Base-by-base conservation (phyloP, 805 yeast genomes). In the Tetrapisispora pingtungensis region DNA sequence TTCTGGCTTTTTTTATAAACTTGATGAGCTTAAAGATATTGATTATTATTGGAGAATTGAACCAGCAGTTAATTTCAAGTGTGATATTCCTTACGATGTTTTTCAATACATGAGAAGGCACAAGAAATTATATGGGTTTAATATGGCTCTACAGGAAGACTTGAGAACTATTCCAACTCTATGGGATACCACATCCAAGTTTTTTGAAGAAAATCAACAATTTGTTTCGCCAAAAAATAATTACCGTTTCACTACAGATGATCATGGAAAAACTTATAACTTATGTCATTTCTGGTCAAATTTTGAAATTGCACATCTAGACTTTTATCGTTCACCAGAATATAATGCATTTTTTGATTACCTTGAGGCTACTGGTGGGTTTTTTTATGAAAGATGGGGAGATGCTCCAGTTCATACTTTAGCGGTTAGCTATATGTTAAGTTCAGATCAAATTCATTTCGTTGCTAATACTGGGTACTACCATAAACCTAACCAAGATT, bases 371-470 rank as follows among this genome's bases (percentile, higher is more conserved):
- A 74, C 80, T 15, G 94, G 94, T 58, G 94, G 94, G 13, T 84
- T 84, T 68, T 84, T 81, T 67, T 84, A 84, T 62, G 85, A 82
- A 68, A 73, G 94, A 62, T 83, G 93, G 95, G 93, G 94, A 52
- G 95, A 84, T 62, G 94, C 90, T 31, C 94, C 94, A 28, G 80
- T 84, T 43, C 94, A 84, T 62, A 81, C 90, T 4, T 77, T 84
- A 54, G 95, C 89, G 27, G 94, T 81, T 18, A 69, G 89, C 12
- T 67, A 84, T 50, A 81, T 85, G 67, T 58, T 83, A 61, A 78
- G 80, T 40, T 74, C 71, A 57, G 78, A 76, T 46, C 68, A 78
- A 55, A 65, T 85, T 40, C 90, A 84, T 58, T 75, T 80, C 71
- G 85, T 85, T 59, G 81, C 77, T 45, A 94, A 84, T 55, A 75